These are phyloP conservation scores for Malus hybrid DNA, from an alignment of 331 rosid genomes.

Conservation along the genomic window DNA sequence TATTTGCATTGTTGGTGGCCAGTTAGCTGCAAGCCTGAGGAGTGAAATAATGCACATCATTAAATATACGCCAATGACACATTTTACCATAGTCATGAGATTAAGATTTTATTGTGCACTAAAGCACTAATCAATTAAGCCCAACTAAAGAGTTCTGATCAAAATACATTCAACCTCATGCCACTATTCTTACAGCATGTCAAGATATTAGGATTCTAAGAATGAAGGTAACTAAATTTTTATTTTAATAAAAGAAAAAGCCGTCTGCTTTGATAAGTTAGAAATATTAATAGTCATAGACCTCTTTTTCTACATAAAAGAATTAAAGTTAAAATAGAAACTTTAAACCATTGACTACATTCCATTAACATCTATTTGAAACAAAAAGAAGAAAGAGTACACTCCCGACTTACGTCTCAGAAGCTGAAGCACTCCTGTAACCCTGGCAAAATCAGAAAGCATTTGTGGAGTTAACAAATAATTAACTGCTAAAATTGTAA, in stretches of 20 bases:
- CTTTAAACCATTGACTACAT: neutral
- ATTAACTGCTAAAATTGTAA: neutral
- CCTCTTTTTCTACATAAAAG: neutral
- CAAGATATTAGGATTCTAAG: neutral
- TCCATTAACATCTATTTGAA: neutral
- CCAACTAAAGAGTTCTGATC: neutral
- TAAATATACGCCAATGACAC: neutral
- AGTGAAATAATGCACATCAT: too few relatives aligned
- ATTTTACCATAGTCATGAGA: neutral
- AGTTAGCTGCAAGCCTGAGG: conserved; percentile 93
- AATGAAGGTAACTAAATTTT: neutral
- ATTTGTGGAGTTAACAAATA: neutral
- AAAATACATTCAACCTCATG: neutral
- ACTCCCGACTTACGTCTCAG: conserved; percentile 73
- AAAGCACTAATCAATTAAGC: neutral
- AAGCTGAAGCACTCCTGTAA: conserved; percentile 76
- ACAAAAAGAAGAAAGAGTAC: conserved; percentile 1
- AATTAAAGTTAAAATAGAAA: neutral
- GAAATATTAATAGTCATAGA: neutral
- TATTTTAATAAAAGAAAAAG: neutral
- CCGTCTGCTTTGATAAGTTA: neutral
- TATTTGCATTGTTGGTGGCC: conserved; percentile 90
- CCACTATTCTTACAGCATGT: neutral
- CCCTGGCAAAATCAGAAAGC: conserved; percentile 48
- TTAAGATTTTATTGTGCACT: neutral